A percentile compares a stretch with the other conserved stretches of the same genome.
phyloP scores from a whole-genome alignment of 305 asterid species.

The Stenogyne calaminthoides region DNA sequence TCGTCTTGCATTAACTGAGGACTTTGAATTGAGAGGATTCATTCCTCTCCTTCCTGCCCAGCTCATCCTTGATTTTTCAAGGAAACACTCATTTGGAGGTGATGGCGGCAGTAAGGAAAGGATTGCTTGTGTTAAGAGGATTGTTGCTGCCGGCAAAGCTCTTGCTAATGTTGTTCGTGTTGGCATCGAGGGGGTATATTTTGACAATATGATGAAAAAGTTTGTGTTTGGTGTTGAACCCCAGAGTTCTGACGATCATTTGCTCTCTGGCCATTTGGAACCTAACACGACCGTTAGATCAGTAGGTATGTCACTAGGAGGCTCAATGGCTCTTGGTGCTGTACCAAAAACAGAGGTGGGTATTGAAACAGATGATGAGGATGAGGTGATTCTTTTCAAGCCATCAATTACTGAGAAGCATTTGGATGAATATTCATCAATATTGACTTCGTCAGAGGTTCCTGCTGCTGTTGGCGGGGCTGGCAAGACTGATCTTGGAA shows the following conservation, averaged over 20 bases:
- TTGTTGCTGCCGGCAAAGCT: constrained; percentile 91
- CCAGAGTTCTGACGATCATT: constrained; percentile 53
- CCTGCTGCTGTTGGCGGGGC: constrained; percentile 43
- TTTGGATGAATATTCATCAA: constrained; percentile 45
- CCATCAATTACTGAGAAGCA: constrained; percentile 66
- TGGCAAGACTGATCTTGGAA: constrained; percentile 37
- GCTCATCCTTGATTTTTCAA: constrained; percentile 84
- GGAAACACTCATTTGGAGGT: constrained; percentile 68
- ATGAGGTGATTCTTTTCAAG: constrained; percentile 88
- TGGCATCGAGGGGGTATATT: constrained; percentile 69
- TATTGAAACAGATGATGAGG: constrained; percentile 76
- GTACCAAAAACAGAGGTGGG: constrained; percentile 37
- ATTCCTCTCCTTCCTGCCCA: constrained; percentile 93
- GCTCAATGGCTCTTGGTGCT: constrained; percentile 30
- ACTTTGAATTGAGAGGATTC: constrained; percentile 91
- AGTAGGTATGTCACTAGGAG: constrained; percentile 36
- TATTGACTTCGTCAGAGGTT: constrained; percentile 37
- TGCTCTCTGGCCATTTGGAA: constrained; percentile 37
- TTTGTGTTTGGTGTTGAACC: constrained; percentile 73
- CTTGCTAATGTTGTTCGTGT: constrained; percentile 64
- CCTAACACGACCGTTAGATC: constrained; percentile 33
- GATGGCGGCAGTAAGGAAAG: constrained; percentile 67
- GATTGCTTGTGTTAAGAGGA: constrained; percentile 67
- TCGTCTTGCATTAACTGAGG: constrained; percentile 88
- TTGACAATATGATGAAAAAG: constrained; percentile 59